Evolutionary conservation across 148 eudicot genomes (phyloP), one percentile per base, ranked within the genome.

Genomic region (Fagopyrum tataricum): DNA sequence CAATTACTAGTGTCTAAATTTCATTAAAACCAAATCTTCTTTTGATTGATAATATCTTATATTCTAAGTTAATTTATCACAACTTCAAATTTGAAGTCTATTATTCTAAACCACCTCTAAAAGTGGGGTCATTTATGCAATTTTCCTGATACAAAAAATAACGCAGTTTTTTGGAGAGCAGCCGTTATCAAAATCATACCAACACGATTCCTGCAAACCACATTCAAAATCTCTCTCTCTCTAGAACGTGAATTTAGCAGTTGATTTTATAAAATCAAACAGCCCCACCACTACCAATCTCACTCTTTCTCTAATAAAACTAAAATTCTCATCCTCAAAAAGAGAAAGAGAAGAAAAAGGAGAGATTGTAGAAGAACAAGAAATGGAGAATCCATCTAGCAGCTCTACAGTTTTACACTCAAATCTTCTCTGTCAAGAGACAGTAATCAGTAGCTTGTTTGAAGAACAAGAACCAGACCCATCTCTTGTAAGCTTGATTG

Each of bases 361-460:
- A 44, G 31, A 4, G 42, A 64, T 12, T 59, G 37, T 3, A 31
- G 39, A 59, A 51, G 56, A 51, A 51, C 18, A 51, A 66, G n/a
- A 26, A 66, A 66, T 68, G 73, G 55, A 71, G 17, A 71, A 44
- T 20, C 73, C 73, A 20, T 79, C 82, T 76, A 44, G 46, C 73
- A 44, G 46, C 73, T 68, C 72, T 8, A 40, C 53, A 41, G 3
- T 43, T 41, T 3, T 31, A 31, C 37, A 31, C 37, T 31, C 37
- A 31, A 31, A 31, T 64, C 76, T 70, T 66, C 74, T 77, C 6
- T 75, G 81, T 53, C 44, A 76, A 44, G 72, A 73, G 69, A 56
- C 69, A 17, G 73, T 17, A 42, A 40, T 31, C 15, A 59, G 39
- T 18, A 41, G 76, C 37, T 41, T 39, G 7, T 15, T 4, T 6